Evolutionary conservation across 257 asterid species (phyloP).

Genomic region (Capsicum baccatum): DNA sequence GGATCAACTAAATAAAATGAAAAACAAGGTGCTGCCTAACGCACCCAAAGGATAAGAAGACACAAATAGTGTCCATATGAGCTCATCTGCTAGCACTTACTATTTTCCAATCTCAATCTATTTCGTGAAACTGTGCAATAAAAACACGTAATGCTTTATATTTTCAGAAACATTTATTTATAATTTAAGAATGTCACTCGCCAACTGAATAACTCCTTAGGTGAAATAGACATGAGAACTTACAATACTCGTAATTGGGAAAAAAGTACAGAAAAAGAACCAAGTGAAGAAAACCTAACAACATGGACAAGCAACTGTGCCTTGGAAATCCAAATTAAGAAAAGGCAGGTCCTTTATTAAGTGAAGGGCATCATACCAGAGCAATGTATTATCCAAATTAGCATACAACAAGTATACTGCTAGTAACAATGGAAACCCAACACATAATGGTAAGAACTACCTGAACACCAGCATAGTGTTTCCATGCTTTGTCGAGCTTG

Average conservation of each 20-base stretch:
- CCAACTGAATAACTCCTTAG: not conserved
- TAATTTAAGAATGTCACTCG: conserved; percentile 4
- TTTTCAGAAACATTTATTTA: not conserved
- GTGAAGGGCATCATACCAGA: not conserved
- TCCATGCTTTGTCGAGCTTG: conserved; percentile 99
- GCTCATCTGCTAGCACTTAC: not conserved
- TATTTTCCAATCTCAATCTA: conserved; percentile 1
- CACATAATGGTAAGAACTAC: conserved; percentile 43
- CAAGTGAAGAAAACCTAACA: too few relatives aligned
- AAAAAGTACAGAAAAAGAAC: conserved; percentile 15
- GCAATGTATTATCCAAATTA: not conserved
- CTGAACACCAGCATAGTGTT: conserved; percentile 97
- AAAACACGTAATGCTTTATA: not conserved
- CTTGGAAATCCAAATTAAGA: conserved; percentile 15
- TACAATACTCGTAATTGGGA: not conserved
- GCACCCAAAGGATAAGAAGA: not conserved
- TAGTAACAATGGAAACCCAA: conserved; percentile 19
- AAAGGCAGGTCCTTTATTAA: not conserved
- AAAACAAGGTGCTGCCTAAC: not conserved
- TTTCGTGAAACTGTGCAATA: not conserved
- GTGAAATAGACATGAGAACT: conserved; percentile 15
- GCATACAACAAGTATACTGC: conserved; percentile 22
- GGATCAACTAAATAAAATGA: not conserved
- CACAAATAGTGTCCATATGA: not conserved
- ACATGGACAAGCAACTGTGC: conserved; percentile 8